Conservation (phyloP, 257 asterid species). For the Nicotiana noctiflora region DNA sequence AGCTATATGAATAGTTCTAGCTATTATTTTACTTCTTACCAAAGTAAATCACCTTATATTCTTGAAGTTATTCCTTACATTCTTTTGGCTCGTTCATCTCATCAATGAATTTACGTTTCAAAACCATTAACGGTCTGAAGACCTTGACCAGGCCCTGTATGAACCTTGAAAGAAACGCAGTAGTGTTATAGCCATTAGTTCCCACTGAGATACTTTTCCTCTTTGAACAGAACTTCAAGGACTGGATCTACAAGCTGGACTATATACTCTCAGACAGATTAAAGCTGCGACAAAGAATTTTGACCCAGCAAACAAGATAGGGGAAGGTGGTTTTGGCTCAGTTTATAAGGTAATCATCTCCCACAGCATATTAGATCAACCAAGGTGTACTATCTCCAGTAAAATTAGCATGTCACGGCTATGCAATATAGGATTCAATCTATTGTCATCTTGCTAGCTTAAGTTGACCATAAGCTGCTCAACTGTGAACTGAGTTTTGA, state of each 20-base stretch:
- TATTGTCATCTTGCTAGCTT: background rate
- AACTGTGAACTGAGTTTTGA: background rate
- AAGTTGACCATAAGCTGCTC: background rate
- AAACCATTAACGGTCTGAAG: background rate
- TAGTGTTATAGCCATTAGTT: background rate
- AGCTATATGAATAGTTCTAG: background rate
- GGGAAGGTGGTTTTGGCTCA: slow-evolving; percentile 93
- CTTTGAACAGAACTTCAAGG: slow-evolving; percentile 60
- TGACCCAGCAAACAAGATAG: slow-evolving; percentile 76
- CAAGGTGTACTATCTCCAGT: background rate
- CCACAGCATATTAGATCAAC: background rate
- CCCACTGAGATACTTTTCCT: background rate
- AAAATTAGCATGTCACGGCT: too few relatives aligned
- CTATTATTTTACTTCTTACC: background rate
- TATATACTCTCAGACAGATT: slow-evolving; percentile 65
- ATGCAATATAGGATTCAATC: background rate
- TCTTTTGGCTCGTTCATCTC: background rate
- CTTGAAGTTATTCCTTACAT: background rate
- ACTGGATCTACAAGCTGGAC: slow-evolving; percentile 73
- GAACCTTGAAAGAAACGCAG: background rate
- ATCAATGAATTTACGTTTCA: background rate
- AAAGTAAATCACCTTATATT: background rate
- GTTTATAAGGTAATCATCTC: slow-evolving; percentile 66
- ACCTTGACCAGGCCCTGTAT: background rate
- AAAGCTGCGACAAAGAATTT: slow-evolving; percentile 82